Evolutionary conservation across 495 filamentous ascomycete species (phyloP).

Genomic region (Cairneyella variabilis): DNA sequence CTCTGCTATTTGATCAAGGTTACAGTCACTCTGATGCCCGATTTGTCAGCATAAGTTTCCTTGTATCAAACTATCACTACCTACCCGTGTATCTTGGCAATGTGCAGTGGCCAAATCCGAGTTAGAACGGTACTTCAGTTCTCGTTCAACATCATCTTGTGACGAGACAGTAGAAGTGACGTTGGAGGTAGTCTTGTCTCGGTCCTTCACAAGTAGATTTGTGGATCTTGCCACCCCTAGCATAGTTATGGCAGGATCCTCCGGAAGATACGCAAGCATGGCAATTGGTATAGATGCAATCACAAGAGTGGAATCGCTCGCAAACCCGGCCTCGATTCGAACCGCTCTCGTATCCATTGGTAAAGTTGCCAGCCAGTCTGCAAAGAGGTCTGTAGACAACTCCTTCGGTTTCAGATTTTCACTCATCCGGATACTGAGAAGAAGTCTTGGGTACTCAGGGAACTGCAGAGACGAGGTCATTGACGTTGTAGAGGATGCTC

Average conservation of each 20-base stretch:
- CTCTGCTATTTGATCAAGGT: no score
- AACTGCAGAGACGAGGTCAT: background rate
- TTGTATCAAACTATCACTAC: no score
- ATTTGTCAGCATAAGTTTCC: no score
- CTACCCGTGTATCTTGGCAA: no score
- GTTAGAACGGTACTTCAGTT: no score
- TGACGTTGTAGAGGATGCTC: background rate
- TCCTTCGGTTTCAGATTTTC: background rate
- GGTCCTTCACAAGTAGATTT: no score
- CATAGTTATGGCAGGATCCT: background rate
- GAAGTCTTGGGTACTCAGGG: background rate
- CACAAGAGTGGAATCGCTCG: background rate
- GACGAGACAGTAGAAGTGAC: no score
- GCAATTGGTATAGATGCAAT: background rate
- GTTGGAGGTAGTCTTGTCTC: no score
- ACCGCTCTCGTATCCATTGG: background rate
- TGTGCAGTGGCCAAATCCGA: no score
- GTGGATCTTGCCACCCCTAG: background rate
- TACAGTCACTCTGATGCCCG: no score
- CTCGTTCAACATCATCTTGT: no score
- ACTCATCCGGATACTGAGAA: background rate
- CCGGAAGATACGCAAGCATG: background rate
- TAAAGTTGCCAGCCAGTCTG: background rate
- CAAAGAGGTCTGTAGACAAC: background rate
- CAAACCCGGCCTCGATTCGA: background rate